Percentiles rank a stretch among this genome's conserved stretches.
Conservation (phyloP, 2,329 filamentous ascomycete species). For the Ophiocordyceps unilateralis region DNA sequence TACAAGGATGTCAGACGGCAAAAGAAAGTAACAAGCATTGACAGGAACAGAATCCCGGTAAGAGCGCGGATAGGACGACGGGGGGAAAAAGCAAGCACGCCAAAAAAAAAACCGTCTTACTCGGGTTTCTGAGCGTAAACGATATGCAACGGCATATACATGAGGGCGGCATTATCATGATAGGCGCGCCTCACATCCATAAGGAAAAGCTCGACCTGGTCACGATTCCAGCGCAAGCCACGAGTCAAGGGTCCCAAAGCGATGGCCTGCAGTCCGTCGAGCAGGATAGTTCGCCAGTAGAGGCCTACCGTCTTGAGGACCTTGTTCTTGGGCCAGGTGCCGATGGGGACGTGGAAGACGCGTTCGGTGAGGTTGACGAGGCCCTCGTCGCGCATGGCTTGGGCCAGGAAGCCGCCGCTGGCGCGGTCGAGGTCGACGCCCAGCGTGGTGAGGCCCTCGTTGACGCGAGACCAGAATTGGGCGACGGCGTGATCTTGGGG, state of each 20-base stretch:
- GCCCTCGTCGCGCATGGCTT: slow-evolving; percentile 30
- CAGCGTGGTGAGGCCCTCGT: slow-evolving; percentile 22
- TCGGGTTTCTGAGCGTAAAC: slow-evolving; percentile 35
- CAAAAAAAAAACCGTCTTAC: background rate
- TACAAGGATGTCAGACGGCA: background rate
- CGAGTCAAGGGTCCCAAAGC: slow-evolving; percentile 33
- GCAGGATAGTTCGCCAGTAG: slow-evolving; percentile 31
- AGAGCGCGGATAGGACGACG: background rate
- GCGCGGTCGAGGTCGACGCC: slow-evolving; percentile 30
- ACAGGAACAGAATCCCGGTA: background rate
- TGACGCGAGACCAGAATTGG: slow-evolving; percentile 29
- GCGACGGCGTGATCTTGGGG: slow-evolving; percentile 22
- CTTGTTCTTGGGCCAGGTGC: slow-evolving; percentile 34
- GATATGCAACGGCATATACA: slow-evolving; percentile 39
- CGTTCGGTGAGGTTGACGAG: slow-evolving; percentile 33
- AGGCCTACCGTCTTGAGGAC: slow-evolving; percentile 32
- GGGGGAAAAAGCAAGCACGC: background rate
- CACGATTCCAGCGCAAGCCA: slow-evolving; percentile 27
- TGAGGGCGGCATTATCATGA: slow-evolving; percentile 23
- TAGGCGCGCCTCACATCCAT: slow-evolving; percentile 30
- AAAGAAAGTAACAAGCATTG: background rate
- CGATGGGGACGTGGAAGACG: slow-evolving; percentile 34
- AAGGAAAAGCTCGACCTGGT: slow-evolving; percentile 30
- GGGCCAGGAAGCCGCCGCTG: slow-evolving; percentile 21
- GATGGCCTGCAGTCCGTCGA: slow-evolving; percentile 33